phyloP scores from a whole-genome alignment of 352 stramenopile genomes.

The Phytophthora podocarpi region DNA sequence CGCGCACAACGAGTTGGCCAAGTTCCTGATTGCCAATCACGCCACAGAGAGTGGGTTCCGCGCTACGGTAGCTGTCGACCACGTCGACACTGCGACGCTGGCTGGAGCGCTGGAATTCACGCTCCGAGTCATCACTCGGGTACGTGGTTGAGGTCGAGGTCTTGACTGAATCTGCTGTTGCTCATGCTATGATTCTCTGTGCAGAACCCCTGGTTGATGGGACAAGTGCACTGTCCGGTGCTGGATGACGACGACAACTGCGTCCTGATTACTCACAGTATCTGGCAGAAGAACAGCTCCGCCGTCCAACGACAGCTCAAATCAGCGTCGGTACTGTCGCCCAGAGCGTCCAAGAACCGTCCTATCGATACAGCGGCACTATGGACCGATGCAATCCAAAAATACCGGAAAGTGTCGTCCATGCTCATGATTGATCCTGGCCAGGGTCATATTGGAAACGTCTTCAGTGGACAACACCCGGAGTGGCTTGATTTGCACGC shows the following conservation, averaged over 20 bases:
- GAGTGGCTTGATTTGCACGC: constrained; percentile 66
- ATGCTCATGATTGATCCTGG: constrained; percentile 80
- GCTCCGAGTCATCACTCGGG: constrained; percentile 63
- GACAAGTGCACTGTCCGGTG: constrained; percentile 75
- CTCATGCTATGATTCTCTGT: constrained; percentile 3
- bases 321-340: constrained; percentile 22
- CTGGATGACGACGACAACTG: constrained; percentile 65
- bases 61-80: constrained; percentile 54
- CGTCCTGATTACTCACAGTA: constrained; percentile 64
- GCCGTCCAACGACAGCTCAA: constrained; percentile 1
- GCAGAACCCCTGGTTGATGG: constrained; percentile 73
- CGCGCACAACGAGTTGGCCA: constrained; percentile 75
- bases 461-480: constrained; percentile 74
- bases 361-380: constrained; percentile 35
- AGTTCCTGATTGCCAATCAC: constrained; percentile 66
- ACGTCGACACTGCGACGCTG: constrained; percentile 67
- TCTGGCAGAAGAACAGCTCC: constrained; percentile 66
- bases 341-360: constrained; percentile 20
- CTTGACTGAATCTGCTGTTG: background rate
- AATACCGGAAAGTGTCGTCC: constrained; percentile 73
- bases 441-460: constrained; percentile 72
- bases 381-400: constrained; percentile 63
- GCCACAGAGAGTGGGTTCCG: constrained; percentile 70
- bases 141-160: constrained; percentile 25
- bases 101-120: constrained; percentile 68